Evolutionary conservation across 768 basidiomycete genomes (phyloP).

Genomic region (Epithele typhae): DNA sequence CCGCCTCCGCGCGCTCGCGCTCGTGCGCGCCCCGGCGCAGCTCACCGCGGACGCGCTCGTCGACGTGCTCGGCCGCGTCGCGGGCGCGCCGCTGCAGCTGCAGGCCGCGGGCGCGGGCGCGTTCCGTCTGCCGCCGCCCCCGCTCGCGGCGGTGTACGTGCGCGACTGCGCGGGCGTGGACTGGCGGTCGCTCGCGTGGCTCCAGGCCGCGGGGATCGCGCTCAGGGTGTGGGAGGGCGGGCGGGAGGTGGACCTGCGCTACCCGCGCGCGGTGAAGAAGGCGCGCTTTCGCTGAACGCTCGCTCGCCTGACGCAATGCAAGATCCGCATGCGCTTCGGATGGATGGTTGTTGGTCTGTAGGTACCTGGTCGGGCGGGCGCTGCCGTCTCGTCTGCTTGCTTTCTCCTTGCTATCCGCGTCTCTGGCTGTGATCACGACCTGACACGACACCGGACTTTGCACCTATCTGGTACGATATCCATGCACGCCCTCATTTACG

Average conservation of each 20-base stretch:
- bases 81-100: slow-evolving; percentile 2
- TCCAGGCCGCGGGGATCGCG: slow-evolving; percentile 7
- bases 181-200: slow-evolving; percentile 13
- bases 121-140: background rate
- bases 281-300: slow-evolving; percentile 11
- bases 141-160: slow-evolving; percentile 9
- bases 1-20: slow-evolving; percentile 11
- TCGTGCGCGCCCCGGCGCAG: slow-evolving; percentile 12
- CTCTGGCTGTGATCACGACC: background rate
- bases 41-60: slow-evolving; percentile 14
- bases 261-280: slow-evolving; percentile 12
- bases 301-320: too few relatives aligned
- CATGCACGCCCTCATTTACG: too few relatives aligned
- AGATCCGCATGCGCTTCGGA: too few relatives aligned
- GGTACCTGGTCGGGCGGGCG: too few relatives aligned
- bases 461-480: background rate
- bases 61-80: slow-evolving; percentile 8
- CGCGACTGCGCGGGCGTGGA: slow-evolving; percentile 17
- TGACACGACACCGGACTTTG: slow-evolving; percentile 13
- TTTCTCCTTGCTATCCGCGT: background rate
- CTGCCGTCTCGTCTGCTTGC: background rate
- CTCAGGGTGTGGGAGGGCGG: slow-evolving; percentile 17
- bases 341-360: too few relatives aligned
- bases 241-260: slow-evolving; percentile 13
- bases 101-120: background rate